These are phyloP conservation scores for Brassica carinata DNA, from an alignment of 345 rosid species.

Conservation along the genomic window DNA sequence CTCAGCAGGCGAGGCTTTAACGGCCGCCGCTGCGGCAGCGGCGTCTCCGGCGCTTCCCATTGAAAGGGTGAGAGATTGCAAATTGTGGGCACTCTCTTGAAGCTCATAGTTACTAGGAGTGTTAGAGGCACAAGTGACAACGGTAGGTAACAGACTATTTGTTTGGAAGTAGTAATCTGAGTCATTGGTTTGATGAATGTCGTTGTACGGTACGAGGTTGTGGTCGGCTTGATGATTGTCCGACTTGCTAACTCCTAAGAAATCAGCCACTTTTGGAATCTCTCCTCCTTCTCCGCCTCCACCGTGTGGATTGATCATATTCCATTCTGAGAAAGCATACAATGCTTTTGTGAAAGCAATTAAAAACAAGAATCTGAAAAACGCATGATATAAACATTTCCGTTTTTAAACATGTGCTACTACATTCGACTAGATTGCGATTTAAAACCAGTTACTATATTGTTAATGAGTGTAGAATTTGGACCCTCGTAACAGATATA, in stretches of 20 bases:
- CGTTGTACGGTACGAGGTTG: slow-evolving; percentile 69
- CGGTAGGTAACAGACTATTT: slow-evolving; percentile 55
- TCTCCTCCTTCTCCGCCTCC: slow-evolving; percentile 51
- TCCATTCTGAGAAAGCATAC: slow-evolving; percentile 64
- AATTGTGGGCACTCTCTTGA: slow-evolving; percentile 67
- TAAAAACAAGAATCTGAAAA: slow-evolving; percentile 4
- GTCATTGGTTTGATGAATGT: slow-evolving; percentile 57
- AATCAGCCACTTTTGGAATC: slow-evolving; percentile 92
- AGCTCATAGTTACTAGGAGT: slow-evolving; percentile 51
- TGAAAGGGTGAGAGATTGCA: slow-evolving; percentile 83
- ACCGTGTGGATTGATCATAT: slow-evolving; percentile 62
- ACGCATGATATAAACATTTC: background rate
- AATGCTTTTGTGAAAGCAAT: background rate
- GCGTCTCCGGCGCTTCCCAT: slow-evolving; percentile 69
- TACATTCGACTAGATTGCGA: background rate
- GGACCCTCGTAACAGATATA: background rate
- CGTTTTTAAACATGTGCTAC: background rate
- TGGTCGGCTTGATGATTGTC: slow-evolving; percentile 51
- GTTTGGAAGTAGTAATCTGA: slow-evolving; percentile 65
- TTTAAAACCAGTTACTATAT: background rate
- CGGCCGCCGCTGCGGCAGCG: slow-evolving; percentile 22
- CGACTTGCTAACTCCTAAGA: slow-evolving; percentile 86
- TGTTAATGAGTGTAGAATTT: background rate
- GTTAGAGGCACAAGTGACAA: slow-evolving; percentile 44
- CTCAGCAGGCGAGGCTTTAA: slow-evolving; percentile 59